A percentile compares a stretch with the other conserved stretches of the same genome.
Conservation (phyloP, 805 yeast genomes). For the Scheffersomyces lignosus region DNA sequence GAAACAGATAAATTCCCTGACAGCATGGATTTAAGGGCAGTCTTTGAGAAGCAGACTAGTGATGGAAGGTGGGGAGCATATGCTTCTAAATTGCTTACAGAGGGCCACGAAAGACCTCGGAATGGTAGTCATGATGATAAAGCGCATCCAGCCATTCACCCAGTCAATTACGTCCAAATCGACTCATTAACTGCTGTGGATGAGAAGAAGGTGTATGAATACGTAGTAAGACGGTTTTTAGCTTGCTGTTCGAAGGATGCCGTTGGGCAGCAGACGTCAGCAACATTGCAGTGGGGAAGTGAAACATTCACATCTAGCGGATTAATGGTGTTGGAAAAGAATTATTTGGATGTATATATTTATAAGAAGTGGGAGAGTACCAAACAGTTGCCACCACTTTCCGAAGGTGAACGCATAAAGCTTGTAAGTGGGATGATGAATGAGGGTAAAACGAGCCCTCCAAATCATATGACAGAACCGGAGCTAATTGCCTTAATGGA, state of each 20-base stretch:
- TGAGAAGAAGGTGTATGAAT: slow-evolving; percentile 79
- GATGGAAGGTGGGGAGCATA: slow-evolving; percentile 70
- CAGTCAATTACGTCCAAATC: slow-evolving; percentile 52
- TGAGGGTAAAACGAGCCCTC: slow-evolving; percentile 80
- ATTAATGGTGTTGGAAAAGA: slow-evolving; percentile 65
- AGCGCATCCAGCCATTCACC: slow-evolving; percentile 99
- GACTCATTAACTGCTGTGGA: slow-evolving; percentile 32
- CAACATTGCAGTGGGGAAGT: slow-evolving; percentile 71
- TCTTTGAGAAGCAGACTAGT: slow-evolving; percentile 61
- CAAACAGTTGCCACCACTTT: slow-evolving; percentile 63
- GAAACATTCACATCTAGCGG: slow-evolving; percentile 79
- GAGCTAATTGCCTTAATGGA: slow-evolving; percentile 94
- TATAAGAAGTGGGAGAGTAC: slow-evolving; percentile 78
- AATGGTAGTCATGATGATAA: slow-evolving; percentile 84
- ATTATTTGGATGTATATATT: slow-evolving; percentile 77
- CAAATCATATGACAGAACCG: slow-evolving; percentile 82
- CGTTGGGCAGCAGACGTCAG: slow-evolving; percentile 64
- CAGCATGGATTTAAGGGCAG: slow-evolving; percentile 64
- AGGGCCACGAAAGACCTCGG: slow-evolving; percentile 63
- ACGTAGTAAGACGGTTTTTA: slow-evolving; percentile 78
- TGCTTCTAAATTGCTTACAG: slow-evolving; percentile 43
- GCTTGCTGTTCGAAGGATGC: slow-evolving; percentile 95
- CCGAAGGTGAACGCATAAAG: slow-evolving; percentile 55
- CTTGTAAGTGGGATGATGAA: slow-evolving; percentile 58
- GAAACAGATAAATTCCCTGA: slow-evolving; percentile 88